A percentile compares a stretch with the other conserved stretches of the same genome.
Evolutionary conservation across 495 filamentous ascomycete species (phyloP).

Genomic region (Xylaria cubensis): DNA sequence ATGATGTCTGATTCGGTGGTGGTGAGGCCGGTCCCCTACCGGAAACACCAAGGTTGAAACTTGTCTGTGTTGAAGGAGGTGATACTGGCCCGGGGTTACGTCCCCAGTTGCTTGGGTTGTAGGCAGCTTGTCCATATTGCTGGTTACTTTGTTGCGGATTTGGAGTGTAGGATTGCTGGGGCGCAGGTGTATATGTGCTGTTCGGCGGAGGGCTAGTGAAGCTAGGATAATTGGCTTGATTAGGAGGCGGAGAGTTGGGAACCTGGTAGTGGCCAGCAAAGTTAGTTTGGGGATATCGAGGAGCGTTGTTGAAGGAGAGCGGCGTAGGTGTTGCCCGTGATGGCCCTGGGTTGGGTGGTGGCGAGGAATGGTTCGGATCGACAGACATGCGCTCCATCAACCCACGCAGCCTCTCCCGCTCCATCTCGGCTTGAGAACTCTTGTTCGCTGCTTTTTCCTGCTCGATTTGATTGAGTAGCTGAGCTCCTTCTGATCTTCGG

Average conservation of each 20-base stretch:
- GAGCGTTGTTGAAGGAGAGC: constrained; percentile 44
- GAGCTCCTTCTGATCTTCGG: constrained; percentile 86
- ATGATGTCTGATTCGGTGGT: constrained; percentile 59
- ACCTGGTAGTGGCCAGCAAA: constrained; percentile 58
- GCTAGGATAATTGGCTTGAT: constrained; percentile 48
- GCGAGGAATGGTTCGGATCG: constrained; percentile 57
- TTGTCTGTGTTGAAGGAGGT: constrained; percentile 54
- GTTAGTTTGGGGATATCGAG: constrained; percentile 56
- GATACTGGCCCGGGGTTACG: constrained; percentile 57
- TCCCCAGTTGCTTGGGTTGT: constrained; percentile 57
- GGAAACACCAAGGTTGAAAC: constrained; percentile 51
- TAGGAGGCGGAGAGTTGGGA: constrained; percentile 58
- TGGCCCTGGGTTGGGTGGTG: constrained; percentile 55
- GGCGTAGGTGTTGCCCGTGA: constrained; percentile 55
- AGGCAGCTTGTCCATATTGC: constrained; percentile 50
- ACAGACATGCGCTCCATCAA: constrained; percentile 96
- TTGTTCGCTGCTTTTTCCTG: constrained; percentile 71
- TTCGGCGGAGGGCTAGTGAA: constrained; percentile 38
- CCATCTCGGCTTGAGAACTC: constrained; percentile 78
- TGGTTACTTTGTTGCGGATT: constrained; percentile 38
- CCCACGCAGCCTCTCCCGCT: constrained; percentile 82
- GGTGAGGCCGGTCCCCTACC: constrained; percentile 57
- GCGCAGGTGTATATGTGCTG: constrained; percentile 33
- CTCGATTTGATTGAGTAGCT: constrained; percentile 88
- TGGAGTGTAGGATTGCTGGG: constrained; percentile 37